Evolutionary conservation across 768 basidiomycete species (phyloP), one percentile per base, ranked within the genome.

Genomic region (Psilocybe tampanensis): DNA sequence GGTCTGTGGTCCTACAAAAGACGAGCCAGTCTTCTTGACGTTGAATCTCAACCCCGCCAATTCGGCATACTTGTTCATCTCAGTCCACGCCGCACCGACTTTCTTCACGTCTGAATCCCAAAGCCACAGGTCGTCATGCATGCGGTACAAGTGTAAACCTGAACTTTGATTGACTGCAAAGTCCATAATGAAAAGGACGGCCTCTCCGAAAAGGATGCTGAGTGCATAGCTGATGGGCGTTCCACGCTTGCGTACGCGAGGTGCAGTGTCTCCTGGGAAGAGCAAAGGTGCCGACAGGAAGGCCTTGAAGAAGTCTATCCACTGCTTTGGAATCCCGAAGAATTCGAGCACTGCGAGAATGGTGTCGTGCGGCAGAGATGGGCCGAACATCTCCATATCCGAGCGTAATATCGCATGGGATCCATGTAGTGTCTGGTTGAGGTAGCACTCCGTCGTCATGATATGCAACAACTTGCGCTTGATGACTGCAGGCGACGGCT

Each of bases 61-160:
- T 7, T 65, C 51, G 1, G 76, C 76, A 47, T 73, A 81, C 19
- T 57, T 57, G 18, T 75, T 72, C 74, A 80, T 77, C 64, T 74
- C 76, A 34, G 58, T 62, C 78, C 78, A 81, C 0, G 70, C 78
- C 1, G 63, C 50, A 5, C 67, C 74, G 23, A 75, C 74, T 52
- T 72, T 73, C 21, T 57, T 47, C 11, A 70, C 53, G 12, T 74
- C 62, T 0, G 70, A 57, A 43, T 75, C 70, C 74, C 73, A 78
- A 17, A 80, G 56, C 77, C 78, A 80, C 11, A 80, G 63, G 54
- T 81, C 78, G 47, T 81, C 78, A 59, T 80, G 77, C 65, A 79
- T 75, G 47, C 77, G 70, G 52, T 79, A 75, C 15, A 81, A 68
- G 61, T 71, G 75, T 9, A 81, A 62, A 2, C 77, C 78, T 1